phyloP scores from a whole-genome alignment of 1,284 basidiomycete genomes.

The Apiotrichum porosum region DNA sequence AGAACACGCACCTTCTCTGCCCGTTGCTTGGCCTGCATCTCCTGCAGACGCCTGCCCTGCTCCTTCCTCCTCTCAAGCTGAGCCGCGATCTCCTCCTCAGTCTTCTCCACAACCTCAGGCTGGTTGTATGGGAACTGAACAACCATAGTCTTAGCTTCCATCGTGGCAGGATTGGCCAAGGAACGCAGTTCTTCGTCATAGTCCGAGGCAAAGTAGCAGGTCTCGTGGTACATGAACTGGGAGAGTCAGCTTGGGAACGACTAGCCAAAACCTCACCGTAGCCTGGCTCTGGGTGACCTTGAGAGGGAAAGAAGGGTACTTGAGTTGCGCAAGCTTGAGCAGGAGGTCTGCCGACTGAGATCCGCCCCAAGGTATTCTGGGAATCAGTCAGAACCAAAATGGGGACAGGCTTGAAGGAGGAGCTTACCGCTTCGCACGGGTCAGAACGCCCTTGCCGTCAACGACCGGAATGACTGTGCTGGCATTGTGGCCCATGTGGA shows the following conservation, averaged over 20 bases:
- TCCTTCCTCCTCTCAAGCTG: constrained; percentile 75
- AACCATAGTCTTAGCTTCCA: constrained; percentile 66
- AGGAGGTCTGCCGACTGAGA: constrained; percentile 86
- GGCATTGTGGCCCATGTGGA: constrained; percentile 53
- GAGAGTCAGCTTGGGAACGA: constrained; percentile 2
- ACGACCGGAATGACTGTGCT: constrained; percentile 84
- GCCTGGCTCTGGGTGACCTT: constrained; percentile 55
- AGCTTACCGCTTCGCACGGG: constrained; percentile 71
- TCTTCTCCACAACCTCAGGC: constrained; percentile 73
- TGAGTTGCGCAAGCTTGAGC: constrained; percentile 86
- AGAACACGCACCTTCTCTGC: constrained; percentile 66
- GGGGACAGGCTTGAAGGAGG: neutral
- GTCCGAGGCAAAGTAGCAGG: constrained; percentile 78
- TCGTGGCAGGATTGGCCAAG: constrained; percentile 59
- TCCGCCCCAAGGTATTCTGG: constrained; percentile 88
- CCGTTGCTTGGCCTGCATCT: constrained; percentile 82
- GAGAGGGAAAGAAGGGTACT: constrained; percentile 81
- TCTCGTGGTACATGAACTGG: constrained; percentile 83
- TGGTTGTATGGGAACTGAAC: constrained; percentile 78
- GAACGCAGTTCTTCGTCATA: constrained; percentile 65
- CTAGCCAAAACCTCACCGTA: constrained; percentile 49
- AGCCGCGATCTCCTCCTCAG: constrained; percentile 79
- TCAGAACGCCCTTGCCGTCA: constrained; percentile 70
- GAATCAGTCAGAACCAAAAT: neutral
- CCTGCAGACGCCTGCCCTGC: constrained; percentile 81